These are phyloP conservation scores for Linnemannia schmuckeri DNA, from an alignment of 192 early-diverging fungal species.

Conservation along the genomic window DNA sequence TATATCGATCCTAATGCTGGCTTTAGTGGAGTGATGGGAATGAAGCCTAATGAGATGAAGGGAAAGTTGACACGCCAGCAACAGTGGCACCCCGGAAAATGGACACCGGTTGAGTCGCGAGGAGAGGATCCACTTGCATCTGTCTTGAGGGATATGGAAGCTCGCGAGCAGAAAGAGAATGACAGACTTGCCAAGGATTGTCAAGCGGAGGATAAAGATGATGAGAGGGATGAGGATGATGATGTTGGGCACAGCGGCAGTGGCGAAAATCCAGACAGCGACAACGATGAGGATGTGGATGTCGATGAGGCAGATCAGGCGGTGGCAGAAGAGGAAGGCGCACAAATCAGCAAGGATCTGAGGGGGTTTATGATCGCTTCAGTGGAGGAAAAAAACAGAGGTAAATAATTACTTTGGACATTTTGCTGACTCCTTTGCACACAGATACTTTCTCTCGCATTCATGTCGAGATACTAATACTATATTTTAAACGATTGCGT, in stretches of 20 bases:
- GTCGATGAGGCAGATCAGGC: neutral
- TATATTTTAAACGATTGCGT: neutral
- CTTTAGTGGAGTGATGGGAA: neutral
- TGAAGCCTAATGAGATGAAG: neutral
- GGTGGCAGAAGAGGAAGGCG: neutral
- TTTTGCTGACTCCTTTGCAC: neutral
- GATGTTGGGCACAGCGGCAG: neutral
- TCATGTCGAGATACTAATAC: neutral
- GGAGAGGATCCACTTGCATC: neutral
- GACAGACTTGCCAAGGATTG: neutral
- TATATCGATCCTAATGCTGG: neutral
- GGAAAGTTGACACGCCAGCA: neutral
- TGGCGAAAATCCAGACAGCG: neutral
- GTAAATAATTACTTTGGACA: neutral
- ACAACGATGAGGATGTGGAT: neutral
- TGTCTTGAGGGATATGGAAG: neutral
- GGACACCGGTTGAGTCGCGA: neutral
- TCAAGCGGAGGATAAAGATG: neutral
- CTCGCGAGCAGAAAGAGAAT: neutral
- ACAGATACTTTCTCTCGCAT: neutral
- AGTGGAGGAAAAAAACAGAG: neutral
- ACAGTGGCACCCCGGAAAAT: neutral
- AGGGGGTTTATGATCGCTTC: neutral
- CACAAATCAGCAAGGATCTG: neutral
- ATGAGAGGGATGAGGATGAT: neutral